Base-by-base conservation (phyloP, 208 protist genomes). In the Leptomonas seymouri region DNA sequence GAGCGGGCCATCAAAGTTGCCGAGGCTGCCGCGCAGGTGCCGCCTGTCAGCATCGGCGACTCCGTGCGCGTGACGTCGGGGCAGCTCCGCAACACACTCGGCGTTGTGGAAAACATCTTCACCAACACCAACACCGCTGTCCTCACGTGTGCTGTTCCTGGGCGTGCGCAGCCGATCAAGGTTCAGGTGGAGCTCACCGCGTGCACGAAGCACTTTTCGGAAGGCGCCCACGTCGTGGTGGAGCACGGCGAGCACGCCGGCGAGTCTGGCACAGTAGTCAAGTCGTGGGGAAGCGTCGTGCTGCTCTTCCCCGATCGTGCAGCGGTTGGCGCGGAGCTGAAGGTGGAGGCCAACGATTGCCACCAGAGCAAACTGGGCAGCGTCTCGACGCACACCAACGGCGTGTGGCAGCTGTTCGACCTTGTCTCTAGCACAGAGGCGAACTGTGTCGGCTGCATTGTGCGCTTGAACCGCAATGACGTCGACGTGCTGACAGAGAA, bases 201-300 rank as follows among this genome's bases (percentile, higher is more conserved):
- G 41, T 94, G 87, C 71, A 84, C 80, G 25, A 96, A 92, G 75
- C 77, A 93, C 78, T 93, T 97, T 61, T 72, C 74, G 3, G 87
- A 91, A 56, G 93, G 93, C 28, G 83, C 82, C 28, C 93, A 97
- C 80, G 90, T 97, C 53, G 79, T 93, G 16, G 84, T 97, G 14
- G 82, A 89, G 71, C 75, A 66, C 39, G 93, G 93, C 53, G 84
- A 86, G 44, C 76, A 93, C 72, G 74, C 78, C 21, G 93, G 93
- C 34, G 87, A 92, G 71, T 90, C 89, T 41, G 93, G 93, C 12
- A 97, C 91, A 15, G 93, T 97, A 48, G 87, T 97, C 31, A 91
- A 88, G 67, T 76, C 74, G 50, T 78, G 61, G 21, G 88, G 84
- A 16, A 85, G 94, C 54, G 71, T 91, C 50, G 82, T 97, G 36